Evolutionary conservation across 768 basidiomycete species (phyloP).

Genomic region (Baorangia bicolor): DNA sequence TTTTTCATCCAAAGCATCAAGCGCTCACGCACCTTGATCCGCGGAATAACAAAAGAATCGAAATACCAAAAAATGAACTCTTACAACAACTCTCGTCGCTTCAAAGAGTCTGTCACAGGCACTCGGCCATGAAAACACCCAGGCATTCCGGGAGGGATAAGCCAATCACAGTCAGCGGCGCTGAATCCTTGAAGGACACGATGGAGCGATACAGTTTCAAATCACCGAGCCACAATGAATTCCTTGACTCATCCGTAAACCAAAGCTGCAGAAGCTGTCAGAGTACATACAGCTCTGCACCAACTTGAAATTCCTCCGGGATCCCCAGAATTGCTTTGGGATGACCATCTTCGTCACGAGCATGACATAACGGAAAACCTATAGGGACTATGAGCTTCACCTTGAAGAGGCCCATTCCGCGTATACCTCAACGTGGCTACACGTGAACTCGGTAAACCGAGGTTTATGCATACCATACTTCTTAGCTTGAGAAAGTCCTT

Average conservation of each 20-base stretch:
- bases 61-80: slow-evolving; percentile 97
- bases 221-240: slow-evolving; percentile 77
- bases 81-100: slow-evolving; percentile 76
- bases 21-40: slow-evolving; percentile 62
- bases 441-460: slow-evolving; percentile 76
- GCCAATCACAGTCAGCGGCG: slow-evolving; percentile 78
- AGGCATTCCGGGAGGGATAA: slow-evolving; percentile 44
- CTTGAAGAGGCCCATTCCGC: not conserved
- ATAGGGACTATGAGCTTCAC: not conserved
- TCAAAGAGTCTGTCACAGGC: slow-evolving; percentile 64
- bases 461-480: slow-evolving; percentile 56
- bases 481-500: slow-evolving; percentile 48
- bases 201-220: slow-evolving; percentile 79
- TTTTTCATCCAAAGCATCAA: not conserved
- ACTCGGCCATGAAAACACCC: slow-evolving; percentile 47
- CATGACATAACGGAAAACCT: slow-evolving; percentile 73
- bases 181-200: slow-evolving; percentile 72
- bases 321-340: slow-evolving; percentile 80
- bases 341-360: slow-evolving; percentile 67
- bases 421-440: slow-evolving; percentile 59
- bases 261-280: not conserved
- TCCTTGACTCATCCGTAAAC: slow-evolving; percentile 62
- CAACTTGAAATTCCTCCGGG: slow-evolving; percentile 56
- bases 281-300: slow-evolving; percentile 52
- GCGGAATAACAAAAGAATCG: slow-evolving; percentile 75